These are phyloP conservation scores for Arthrobotrys musiformis DNA, from an alignment of 2,329 filamentous ascomycete species.

Conservation along the genomic window DNA sequence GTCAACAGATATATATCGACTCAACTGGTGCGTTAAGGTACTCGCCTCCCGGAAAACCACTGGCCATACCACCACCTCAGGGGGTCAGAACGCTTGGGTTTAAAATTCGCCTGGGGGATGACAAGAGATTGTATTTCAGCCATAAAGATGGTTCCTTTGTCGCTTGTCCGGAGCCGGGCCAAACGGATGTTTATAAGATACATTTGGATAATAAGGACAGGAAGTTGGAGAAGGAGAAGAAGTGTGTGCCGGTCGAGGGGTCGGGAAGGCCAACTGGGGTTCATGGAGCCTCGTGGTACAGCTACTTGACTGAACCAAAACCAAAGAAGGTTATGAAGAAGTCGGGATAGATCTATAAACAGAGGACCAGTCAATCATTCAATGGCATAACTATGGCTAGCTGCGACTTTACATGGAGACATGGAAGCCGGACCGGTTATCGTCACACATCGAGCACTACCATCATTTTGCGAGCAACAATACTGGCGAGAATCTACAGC, in stretches of 20 bases:
- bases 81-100: constrained; percentile 68
- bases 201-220: not conserved
- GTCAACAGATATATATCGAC: constrained; percentile 71
- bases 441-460: too few species aligned
- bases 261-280: not conserved
- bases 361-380: too few species aligned
- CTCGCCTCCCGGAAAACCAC: constrained; percentile 68
- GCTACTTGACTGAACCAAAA: constrained; percentile 1
- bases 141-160: not conserved
- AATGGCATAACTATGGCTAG: not conserved
- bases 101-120: constrained; percentile 35
- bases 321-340: not conserved
- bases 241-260: not conserved
- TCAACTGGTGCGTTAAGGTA: constrained; percentile 69
- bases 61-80: constrained; percentile 66
- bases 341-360: too few species aligned
- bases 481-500: too few species aligned
- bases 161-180: not conserved
- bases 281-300: not conserved
- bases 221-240: constrained; percentile 8
- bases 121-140: not conserved
- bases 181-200: not conserved
- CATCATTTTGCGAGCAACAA: too few species aligned
- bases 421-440: not conserved
- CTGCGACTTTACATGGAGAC: not conserved